Base-by-base conservation (phyloP, 352 stramenopile genomes). In the Pythium rishiriense region DNA sequence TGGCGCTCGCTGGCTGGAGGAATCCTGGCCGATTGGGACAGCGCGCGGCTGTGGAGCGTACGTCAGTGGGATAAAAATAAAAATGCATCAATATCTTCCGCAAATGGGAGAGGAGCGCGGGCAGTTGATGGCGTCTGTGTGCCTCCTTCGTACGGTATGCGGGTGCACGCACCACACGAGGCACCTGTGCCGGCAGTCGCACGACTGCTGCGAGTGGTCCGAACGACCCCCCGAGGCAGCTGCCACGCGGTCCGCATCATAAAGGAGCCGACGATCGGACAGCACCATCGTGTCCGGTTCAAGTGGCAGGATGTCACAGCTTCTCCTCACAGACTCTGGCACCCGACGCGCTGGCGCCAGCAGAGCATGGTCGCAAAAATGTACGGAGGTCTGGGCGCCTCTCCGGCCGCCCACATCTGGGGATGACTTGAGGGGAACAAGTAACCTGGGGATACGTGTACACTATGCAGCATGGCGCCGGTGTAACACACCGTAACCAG, bases 31-130 rank as follows among this genome's bases (percentile, higher is more conserved):
- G 31, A 35, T 10, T 53, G 47, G 26, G 47, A 53, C 47, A 39
- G 47, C 26, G 26, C 12, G 10, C 5, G 5, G 31, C 10, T n/a
- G n/a, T n/a, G n/a, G 31, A 14, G 47, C 47, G 39, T 53, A 53
- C 47, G 47, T 53, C 47, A 53, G 47, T 53, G 47, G 47, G 21
- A 50, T 50, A 25, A 50, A 29, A 50, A 28, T 50, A 50, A 50
- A 50, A 50, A 29, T 29, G 9, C 43, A 35, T 3, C 43, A 14
- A n/a, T 28, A n/a, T n/a, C n/a, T n/a, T n/a, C n/a, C 31, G 5
- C 10, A 35, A 35, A n/a, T n/a, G n/a, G 31, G 31, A 35, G 31
- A 35, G 31, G 31, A 35, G 31, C 31, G 10, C 31, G 10, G 31
- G 31, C 31, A 48, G 41, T 42, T 42, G 39, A 21, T 46, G 39